Base-by-base conservation (phyloP, 225 moss, liverwort and hornwort species). In the Climacium dendroides region DNA sequence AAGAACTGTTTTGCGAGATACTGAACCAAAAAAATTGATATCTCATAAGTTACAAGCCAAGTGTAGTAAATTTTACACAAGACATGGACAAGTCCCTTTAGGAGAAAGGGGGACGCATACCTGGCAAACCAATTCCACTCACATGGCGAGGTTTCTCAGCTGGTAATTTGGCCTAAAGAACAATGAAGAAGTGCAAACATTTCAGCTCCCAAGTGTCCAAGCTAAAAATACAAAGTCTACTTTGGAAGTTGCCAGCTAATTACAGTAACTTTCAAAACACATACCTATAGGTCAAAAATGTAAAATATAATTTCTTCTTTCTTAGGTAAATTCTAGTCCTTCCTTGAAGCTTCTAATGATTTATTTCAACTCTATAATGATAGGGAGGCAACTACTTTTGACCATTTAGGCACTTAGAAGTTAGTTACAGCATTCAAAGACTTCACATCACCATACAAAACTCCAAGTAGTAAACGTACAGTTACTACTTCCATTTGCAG, bases 101-200 rank as follows among this genome's bases (percentile, higher is more conserved):
- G 25, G 29, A 69, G 71, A 82, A 72, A 69, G 74, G 34, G 52
- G 80, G 22, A 78, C 19, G 53, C 89, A 89, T 89, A 97, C 99
- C 99, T 87, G 99, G 99, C 96, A 96, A 95, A 88, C 96, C 97
- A 83, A 99, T 93, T 90, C 97, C 95, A 92, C 96, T 95, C n/a
- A 97, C 90, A 87, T 99, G 99, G 39, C 97, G 96, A 79, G 94
- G 87, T 94, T 96, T 97, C 74, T 94, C 95, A 67, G 80, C 87
- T 9, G 99, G 99, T 90, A 99, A 72, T 88, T 89, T 90, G 82
- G 88, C 88, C 99, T 99, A 81, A n/a, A 78, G 85, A 88, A 88
- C 63, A 83, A 87, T 58, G 73, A 32, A 84, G 10, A 62, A 74
- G 60, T 16, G 77, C 16, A 6, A 74, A 58, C 50, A 61, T 41